Evolutionary conservation across 352 stramenopile species (phyloP).

Genomic region (Pelagophyceae sp.): DNA sequence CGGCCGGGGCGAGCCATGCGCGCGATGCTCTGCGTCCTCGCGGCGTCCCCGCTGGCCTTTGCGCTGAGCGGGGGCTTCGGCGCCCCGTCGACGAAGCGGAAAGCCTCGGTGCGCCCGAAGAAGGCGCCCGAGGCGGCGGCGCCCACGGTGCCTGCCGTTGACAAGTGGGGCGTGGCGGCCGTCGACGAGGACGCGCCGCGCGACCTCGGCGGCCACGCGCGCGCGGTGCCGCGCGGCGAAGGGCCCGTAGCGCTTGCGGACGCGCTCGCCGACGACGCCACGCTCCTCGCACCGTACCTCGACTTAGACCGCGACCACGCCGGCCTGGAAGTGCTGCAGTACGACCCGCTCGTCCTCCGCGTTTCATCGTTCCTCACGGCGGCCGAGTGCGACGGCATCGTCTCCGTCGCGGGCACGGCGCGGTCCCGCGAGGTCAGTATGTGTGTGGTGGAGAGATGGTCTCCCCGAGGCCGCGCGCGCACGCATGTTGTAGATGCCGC

Average conservation of each 20-base stretch:
- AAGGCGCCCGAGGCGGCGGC: neutral
- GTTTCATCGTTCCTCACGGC: neutral
- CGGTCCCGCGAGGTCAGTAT: neutral
- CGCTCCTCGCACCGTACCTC: neutral
- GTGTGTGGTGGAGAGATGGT: too few species aligned
- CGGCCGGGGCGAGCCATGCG: neutral
- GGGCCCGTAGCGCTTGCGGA: neutral
- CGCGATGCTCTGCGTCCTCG: neutral
- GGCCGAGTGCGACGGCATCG: neutral
- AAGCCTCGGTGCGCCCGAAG: neutral
- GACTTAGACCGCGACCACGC: neutral
- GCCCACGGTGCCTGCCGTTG: neutral
- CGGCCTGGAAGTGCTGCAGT: neutral
- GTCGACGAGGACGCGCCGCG: neutral
- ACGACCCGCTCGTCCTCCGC: constrained; percentile 7
- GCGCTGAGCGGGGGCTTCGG: neutral
- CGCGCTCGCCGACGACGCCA: neutral
- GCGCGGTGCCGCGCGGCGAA: neutral
- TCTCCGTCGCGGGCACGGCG: neutral
- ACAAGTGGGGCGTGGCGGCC: neutral
- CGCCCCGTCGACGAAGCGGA: neutral
- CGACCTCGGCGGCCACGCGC: neutral
- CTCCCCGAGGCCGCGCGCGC: too few species aligned
- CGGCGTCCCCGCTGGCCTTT: neutral
- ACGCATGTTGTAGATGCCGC: too few species aligned